Percentiles rank a stretch among this genome's conserved stretches.
These are phyloP conservation scores for Helicosporidium sp. DNA, from an alignment of 139 green algal genomes.

Conservation along the genomic window DNA sequence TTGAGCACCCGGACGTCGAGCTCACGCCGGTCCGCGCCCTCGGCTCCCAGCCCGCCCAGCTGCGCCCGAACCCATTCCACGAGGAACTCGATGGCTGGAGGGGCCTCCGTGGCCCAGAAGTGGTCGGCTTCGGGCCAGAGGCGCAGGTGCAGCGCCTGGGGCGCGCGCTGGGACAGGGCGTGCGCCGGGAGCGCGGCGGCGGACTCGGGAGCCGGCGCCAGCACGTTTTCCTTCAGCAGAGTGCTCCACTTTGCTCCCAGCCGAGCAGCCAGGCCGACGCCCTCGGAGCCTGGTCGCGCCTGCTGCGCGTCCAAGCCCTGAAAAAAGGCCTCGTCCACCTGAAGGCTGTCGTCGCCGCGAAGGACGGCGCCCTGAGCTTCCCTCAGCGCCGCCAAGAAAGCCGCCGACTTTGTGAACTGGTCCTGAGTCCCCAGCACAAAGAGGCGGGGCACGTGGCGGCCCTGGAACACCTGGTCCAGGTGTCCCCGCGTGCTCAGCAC, in stretches of 20 bases:
- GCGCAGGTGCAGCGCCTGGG: not conserved
- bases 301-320: too few relatives aligned
- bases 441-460: conserved; percentile 8
- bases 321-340: not conserved
- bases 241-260: too few relatives aligned
- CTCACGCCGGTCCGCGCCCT: too few relatives aligned
- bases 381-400: conserved; percentile 1
- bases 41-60: not conserved
- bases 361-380: conserved; percentile 1
- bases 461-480: conserved; percentile 3
- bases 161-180: too few relatives aligned
- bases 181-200: too few relatives aligned
- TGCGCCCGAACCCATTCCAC: not conserved
- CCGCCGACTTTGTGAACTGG: conserved; percentile 6
- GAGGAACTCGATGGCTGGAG: not conserved
- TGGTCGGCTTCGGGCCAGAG: not conserved
- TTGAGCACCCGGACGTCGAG: too few relatives aligned
- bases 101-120: not conserved
- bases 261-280: too few relatives aligned
- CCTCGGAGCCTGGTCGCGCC: too few relatives aligned
- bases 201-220: too few relatives aligned
- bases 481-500: conserved; percentile 8
- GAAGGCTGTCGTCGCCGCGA: conserved; percentile 2
- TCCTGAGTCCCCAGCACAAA: conserved; percentile 12
- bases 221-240: too few relatives aligned